These are phyloP conservation scores for Galeopsis tetrahit DNA, from an alignment of 257 asterid species.

Conservation along the genomic window DNA sequence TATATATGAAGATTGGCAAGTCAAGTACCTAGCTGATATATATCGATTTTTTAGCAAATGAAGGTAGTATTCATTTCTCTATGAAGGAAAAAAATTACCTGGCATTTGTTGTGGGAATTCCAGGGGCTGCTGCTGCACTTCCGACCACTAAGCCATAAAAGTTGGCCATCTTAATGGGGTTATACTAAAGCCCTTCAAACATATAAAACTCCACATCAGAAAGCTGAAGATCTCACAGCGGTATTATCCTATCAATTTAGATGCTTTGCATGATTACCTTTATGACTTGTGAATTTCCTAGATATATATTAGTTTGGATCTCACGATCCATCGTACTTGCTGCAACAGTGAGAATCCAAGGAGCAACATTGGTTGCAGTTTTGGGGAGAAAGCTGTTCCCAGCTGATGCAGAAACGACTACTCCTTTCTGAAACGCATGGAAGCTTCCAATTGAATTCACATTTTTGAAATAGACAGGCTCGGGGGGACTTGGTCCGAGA, in stretches of 20 bases:
- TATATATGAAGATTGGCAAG: neutral
- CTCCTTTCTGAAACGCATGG: slow-evolving; percentile 54
- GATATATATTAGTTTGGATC: slow-evolving; percentile 40
- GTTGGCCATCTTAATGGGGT: slow-evolving; percentile 45
- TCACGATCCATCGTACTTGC: slow-evolving; percentile 61
- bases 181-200: slow-evolving; percentile 54
- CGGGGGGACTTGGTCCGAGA: slow-evolving; percentile 43
- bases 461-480: slow-evolving; percentile 41
- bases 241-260: neutral
- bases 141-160: slow-evolving; percentile 49
- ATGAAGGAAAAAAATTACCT: slow-evolving; percentile 37
- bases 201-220: slow-evolving; percentile 28
- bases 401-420: slow-evolving; percentile 50
- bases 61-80: neutral
- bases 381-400: slow-evolving; percentile 48
- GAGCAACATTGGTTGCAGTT: slow-evolving; percentile 46
- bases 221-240: neutral
- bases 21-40: neutral
- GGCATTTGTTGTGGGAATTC: slow-evolving; percentile 49
- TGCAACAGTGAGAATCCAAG: slow-evolving; percentile 61
- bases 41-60: neutral
- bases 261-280: slow-evolving; percentile 39
- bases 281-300: slow-evolving; percentile 49
- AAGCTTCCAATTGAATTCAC: slow-evolving; percentile 47
- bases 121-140: slow-evolving; percentile 55